Base-by-base conservation (phyloP, 495 filamentous ascomycete species). In the Collariella sp. region DNA sequence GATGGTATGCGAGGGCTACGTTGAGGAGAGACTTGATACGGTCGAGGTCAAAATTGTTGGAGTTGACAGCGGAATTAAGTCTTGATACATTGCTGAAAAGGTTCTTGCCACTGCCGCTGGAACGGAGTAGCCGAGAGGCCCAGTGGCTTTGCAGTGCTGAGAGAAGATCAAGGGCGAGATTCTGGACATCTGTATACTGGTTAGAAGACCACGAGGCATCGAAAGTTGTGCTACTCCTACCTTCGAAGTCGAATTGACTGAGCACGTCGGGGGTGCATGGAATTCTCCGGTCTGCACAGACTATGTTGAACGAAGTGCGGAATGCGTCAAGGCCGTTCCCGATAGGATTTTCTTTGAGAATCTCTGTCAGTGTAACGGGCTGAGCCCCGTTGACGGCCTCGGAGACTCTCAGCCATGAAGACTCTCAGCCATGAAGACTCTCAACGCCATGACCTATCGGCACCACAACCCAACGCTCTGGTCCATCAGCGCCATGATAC, bases 11-110 rank as follows among this genome's bases (percentile, higher is more conserved):
- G 52, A 73, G 50, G 49, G 63, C 57, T 53, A 56, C 40, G 35
- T 56, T 64, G 11, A 72, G 53, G 52, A 71, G 60, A 35, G 62
- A 62, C 35, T 56, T 53, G 23, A 70, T 66, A 15, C 59, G 57
- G 39, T 69, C 60, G 52, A 66, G 41, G 54, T 70, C 62, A 58
- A 71, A 72, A 53, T 68, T 53, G 46, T 67, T 56, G 50, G 70
- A 70, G 51, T 45, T 43, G 56, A 67, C 50, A 6, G 65, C 57
- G 9, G 61, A 49, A 31, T 22, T 63, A 23, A 72, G 56, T 42
- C 52, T 59, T 46, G 29, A 50, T 6, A 70, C 57, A 39, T 68
- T 54, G 62, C 43, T 59, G 12, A 44, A 35, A 33, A 69, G 59
- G 49, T 22, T 55, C 5, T 50, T 59, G 34, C 49, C 36, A 44